Base-by-base conservation (phyloP, 129 eudicot species). In the Rutidosis leptorrhynchoides region DNA sequence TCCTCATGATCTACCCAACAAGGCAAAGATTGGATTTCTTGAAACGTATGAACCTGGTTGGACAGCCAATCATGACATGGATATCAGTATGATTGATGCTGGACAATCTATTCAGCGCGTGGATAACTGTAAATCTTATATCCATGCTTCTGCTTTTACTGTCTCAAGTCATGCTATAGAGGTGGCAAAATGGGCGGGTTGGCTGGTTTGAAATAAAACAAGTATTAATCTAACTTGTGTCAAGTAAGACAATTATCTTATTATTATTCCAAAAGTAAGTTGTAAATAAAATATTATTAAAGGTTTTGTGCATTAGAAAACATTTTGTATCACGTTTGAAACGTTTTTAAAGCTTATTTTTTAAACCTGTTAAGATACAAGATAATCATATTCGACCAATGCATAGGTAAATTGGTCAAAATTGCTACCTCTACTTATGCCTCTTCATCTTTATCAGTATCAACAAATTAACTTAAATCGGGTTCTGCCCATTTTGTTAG, bases 21-120 rank as follows among this genome's bases (percentile, higher is more conserved):
- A 94, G 85, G 96, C 99, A 17, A 94, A 94, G 70, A 82, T 89
- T 74, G 95, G 95, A 30, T 94, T 89, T 79, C 99, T 94, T 63
- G 99, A 94, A 73, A 85, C 95, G 16, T 94, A 89, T 76, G 99
- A 94, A 76, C 99, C 99, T 52, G 95, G 96, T 77, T 94, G 99
- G 99, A 86, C 94, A 0, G 87, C 85, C 27, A 81, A 93, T 28
- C 94, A 94, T 73, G 99, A 84, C 74, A 80, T 89, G 89, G 99
- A 93, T 74, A 74, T 85, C 42, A 80, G 82, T 72, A 67, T 85
- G 40, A 77, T 77, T 65, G 95, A 84, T 70, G 73, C 80, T 57
- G 95, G 93, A 65, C 87, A 80, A 78, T 69, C 83, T 29, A 79
- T 85, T 77, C 87, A 87, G 46, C 90, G 61, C 66, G 63, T 79